Conservation (phyloP, 768 basidiomycete species). For the Suillus variegatus region DNA sequence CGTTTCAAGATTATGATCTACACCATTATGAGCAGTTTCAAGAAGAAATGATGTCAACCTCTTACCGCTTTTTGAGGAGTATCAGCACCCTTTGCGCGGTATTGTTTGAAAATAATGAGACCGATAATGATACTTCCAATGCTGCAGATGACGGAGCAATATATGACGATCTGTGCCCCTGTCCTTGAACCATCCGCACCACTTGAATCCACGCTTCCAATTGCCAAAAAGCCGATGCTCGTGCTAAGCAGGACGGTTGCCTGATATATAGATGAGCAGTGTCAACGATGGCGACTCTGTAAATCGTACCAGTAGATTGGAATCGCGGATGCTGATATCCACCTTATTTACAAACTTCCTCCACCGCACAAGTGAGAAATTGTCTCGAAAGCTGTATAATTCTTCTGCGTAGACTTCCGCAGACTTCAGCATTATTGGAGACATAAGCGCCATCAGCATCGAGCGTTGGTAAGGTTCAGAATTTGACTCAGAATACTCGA, state of each 20-base stretch:
- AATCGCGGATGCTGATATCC: conserved; percentile 33
- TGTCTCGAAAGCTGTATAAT: conserved; percentile 28
- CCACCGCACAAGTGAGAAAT: conserved; percentile 29
- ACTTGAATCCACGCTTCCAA: conserved; percentile 10
- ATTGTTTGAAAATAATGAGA: conserved; percentile 33
- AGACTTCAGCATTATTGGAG: conserved; percentile 25
- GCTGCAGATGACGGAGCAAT: conserved; percentile 30
- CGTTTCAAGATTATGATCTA: conserved; percentile 29
- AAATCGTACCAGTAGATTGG: conserved; percentile 27
- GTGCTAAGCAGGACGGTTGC: conserved; percentile 32
- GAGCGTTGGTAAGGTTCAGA: conserved; percentile 22
- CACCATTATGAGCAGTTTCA: conserved; percentile 5
- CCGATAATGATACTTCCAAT: conserved; percentile 31
- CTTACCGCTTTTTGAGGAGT: conserved; percentile 32
- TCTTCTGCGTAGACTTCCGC: conserved; percentile 31
- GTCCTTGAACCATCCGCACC: conserved; percentile 14
- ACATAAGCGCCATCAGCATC: conserved; percentile 19
- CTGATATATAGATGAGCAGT: conserved; percentile 11
- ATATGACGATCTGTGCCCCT: conserved; percentile 25
- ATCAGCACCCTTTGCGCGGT: conserved; percentile 32
- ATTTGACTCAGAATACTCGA: conserved; percentile 19
- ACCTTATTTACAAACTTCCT: conserved; percentile 31
- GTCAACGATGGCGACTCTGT: neutral
- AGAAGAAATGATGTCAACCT: neutral
- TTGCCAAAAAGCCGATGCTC: conserved; percentile 25